phyloP scores from a whole-genome alignment of 208 protist genomes.

The Tritrichomonas musculus region DNA sequence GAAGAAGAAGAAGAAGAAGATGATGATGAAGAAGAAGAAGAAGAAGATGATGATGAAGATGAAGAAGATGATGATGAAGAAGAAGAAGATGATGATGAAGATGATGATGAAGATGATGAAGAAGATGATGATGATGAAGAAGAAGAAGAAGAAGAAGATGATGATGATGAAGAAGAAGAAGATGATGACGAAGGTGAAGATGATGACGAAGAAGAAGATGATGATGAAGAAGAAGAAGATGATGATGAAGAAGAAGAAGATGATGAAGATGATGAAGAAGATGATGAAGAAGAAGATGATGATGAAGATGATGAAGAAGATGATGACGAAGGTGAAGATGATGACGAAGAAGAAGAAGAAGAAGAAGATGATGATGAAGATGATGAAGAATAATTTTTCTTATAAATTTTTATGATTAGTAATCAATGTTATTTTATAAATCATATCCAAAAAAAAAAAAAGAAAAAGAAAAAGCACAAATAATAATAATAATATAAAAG shows the following conservation, averaged over 20 bases:
- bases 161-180: neutral
- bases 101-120: neutral
- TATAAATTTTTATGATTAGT: no score
- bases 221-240: slow-evolving; percentile 20
- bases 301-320: slow-evolving; percentile 20
- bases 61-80: neutral
- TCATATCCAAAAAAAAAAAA: no score
- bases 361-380: slow-evolving; percentile 13
- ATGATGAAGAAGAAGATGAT: slow-evolving; percentile 15
- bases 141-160: slow-evolving; percentile 20
- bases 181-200: no score
- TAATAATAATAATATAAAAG: no score
- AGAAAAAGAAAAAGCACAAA: no score
- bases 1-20: slow-evolving; percentile 25
- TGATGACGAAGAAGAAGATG: no score
- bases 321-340: no score
- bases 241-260: slow-evolving; percentile 3
- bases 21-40: slow-evolving; percentile 3
- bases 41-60: neutral
- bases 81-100: neutral
- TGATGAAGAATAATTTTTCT: no score
- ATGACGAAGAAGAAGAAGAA: no score
- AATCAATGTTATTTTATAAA: no score
- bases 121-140: neutral
- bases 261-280: slow-evolving; percentile 13